Percentiles rank a stretch among this genome's conserved stretches.
Conservation (phyloP, 1,284 basidiomycete genomes). For the Hemileccinum hortonii region DNA sequence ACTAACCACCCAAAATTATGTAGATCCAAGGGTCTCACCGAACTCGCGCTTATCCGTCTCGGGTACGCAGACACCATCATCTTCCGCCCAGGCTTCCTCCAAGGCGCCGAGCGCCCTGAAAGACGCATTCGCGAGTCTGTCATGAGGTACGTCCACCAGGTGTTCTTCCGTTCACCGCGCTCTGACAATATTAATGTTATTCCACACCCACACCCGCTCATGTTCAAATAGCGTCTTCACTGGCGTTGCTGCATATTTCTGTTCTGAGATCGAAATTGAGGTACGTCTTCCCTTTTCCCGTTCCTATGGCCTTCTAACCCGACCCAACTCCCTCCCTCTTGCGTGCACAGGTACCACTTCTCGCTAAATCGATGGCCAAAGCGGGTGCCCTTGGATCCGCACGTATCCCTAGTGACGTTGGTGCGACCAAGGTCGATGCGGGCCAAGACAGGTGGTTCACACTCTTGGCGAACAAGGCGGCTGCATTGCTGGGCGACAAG, state of each 20-base stretch:
- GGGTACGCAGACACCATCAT: no score
- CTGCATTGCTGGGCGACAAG: conserved; percentile 17
- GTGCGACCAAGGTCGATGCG: conserved; percentile 20
- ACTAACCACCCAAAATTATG: no score
- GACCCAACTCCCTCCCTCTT: no score
- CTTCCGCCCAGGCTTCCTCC: conserved; percentile 56
- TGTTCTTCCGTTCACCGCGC: background rate
- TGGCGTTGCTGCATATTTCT: conserved; percentile 40
- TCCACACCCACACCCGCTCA: no score
- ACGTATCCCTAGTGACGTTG: conserved; percentile 15
- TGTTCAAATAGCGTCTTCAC: conserved; percentile 36
- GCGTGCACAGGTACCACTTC: conserved; percentile 12
- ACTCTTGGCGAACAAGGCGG: conserved; percentile 25
- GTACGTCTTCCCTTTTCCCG: background rate
- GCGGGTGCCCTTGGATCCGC: conserved; percentile 28
- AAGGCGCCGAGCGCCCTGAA: conserved; percentile 43
- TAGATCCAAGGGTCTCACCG: no score
- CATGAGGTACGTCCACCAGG: conserved; percentile 36
- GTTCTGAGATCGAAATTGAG: conserved; percentile 44
- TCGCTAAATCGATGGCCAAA: conserved; percentile 25
- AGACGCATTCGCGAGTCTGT: conserved; percentile 42
- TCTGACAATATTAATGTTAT: background rate
- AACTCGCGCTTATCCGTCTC: no score
- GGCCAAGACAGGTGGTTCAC: conserved; percentile 21
- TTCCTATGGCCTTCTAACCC: rapidly evolving